Evolutionary conservation across 768 basidiomycete species (phyloP).

Genomic region (Fistulinella prunicolor): DNA sequence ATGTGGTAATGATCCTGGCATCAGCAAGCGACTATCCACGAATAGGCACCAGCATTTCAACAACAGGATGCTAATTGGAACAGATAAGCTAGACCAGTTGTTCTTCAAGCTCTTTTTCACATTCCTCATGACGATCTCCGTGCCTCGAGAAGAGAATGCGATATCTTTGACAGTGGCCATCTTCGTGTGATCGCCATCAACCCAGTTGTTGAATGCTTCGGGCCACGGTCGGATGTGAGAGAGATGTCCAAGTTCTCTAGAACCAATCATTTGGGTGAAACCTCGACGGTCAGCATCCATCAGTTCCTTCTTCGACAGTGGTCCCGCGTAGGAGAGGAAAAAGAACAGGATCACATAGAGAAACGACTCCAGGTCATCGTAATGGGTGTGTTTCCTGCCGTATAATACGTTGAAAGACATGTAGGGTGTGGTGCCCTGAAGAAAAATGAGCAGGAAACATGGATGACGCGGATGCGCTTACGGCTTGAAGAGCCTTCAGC

Average conservation of each 20-base stretch:
- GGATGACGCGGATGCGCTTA: background rate
- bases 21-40: background rate
- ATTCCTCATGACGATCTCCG: too few relatives aligned
- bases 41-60: too few relatives aligned
- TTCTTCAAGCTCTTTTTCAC: too few relatives aligned
- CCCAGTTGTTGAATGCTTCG: background rate
- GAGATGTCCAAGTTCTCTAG: background rate
- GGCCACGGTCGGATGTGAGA: conserved; percentile 9
- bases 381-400: background rate
- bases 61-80: too few relatives aligned
- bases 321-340: conserved; percentile 8
- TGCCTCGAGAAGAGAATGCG: too few relatives aligned
- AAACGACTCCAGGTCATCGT: conserved; percentile 16
- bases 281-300: background rate
- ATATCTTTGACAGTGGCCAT: too few relatives aligned
- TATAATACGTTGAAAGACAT: conserved; percentile 10
- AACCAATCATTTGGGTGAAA: background rate
- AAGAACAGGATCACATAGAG: conserved; percentile 14
- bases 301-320: background rate
- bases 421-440: conserved; percentile 8
- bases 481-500: background rate
- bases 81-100: too few relatives aligned
- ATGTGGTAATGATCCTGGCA: too few relatives aligned
- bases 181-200: background rate
- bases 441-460: background rate